phyloP scores from a whole-genome alignment of 2,329 filamentous ascomycete species.

The Paramyrothecium roridum region DNA sequence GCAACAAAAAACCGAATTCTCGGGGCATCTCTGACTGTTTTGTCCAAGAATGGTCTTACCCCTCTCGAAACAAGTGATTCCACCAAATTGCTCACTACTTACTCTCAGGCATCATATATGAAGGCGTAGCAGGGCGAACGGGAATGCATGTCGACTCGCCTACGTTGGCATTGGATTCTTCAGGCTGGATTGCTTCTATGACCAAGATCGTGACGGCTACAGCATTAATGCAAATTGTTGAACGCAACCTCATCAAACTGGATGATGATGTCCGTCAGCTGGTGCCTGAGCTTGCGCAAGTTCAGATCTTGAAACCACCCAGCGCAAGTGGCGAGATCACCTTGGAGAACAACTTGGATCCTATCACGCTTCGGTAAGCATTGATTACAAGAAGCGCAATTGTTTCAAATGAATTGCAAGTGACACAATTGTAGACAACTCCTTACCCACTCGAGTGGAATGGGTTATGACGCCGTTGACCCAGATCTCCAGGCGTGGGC shows the following conservation, averaged over 20 bases:
- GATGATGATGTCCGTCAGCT: constrained; percentile 24
- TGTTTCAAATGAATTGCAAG: too few species aligned
- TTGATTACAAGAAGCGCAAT: not conserved
- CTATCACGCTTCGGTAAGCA: constrained; percentile 24
- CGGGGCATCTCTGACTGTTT: too few species aligned
- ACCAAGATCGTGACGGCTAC: constrained; percentile 31
- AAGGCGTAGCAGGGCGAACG: constrained; percentile 23
- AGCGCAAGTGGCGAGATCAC: constrained; percentile 17
- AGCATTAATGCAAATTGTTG: constrained; percentile 26
- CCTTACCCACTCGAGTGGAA: constrained; percentile 38
- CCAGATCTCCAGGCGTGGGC: constrained; percentile 29
- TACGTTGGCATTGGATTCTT: constrained; percentile 19
- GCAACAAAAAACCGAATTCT: too few species aligned
- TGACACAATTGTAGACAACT: constrained; percentile 28
- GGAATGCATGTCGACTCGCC: constrained; percentile 14
- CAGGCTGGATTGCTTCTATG: constrained; percentile 28
- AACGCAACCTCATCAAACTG: constrained; percentile 19
- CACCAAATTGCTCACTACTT: too few species aligned
- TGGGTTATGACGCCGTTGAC: constrained; percentile 31
- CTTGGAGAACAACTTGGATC: constrained; percentile 17
- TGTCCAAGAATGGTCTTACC: too few species aligned
- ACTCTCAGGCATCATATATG: too few species aligned
- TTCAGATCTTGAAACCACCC: constrained; percentile 22
- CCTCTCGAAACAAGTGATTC: too few species aligned
- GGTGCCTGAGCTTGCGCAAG: constrained; percentile 19